Evolutionary conservation across 1,284 basidiomycete genomes (phyloP).

Genomic region (Irpex sp.): DNA sequence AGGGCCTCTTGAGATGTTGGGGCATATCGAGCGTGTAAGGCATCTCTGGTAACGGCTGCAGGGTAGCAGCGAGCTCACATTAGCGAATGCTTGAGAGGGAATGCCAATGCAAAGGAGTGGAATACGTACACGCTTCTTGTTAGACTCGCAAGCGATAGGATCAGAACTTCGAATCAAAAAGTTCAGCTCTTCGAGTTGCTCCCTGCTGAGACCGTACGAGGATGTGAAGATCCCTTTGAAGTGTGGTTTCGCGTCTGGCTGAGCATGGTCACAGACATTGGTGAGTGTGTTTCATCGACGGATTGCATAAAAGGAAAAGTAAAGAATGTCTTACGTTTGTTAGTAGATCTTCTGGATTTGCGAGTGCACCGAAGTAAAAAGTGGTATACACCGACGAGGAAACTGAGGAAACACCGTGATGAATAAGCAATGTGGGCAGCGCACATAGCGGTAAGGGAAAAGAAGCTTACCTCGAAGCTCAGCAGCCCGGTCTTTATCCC

Average conservation of each 20-base stretch:
- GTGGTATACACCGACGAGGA: conserved; percentile 69
- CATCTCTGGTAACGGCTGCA: conserved; percentile 22
- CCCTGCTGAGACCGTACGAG: conserved; percentile 66
- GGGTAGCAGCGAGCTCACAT: neutral
- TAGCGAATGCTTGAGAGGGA: no score
- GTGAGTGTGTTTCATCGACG: no score
- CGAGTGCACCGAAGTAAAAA: conserved; percentile 68
- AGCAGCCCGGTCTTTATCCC: conserved; percentile 73
- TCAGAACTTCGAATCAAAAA: conserved; percentile 52
- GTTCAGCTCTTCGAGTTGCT: conserved; percentile 65
- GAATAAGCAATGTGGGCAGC: neutral
- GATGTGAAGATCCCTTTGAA: conserved; percentile 69
- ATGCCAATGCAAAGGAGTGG: neutral
- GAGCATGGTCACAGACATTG: neutral
- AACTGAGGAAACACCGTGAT: conserved; percentile 36
- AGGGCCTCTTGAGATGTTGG: conserved; percentile 45
- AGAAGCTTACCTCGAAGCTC: conserved; percentile 59
- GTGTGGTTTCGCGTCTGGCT: conserved; percentile 45
- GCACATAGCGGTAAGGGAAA: no score
- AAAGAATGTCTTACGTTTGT: conserved; percentile 28
- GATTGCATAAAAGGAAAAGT: neutral
- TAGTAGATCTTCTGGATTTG: conserved; percentile 33
- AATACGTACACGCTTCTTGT: conserved; percentile 1
- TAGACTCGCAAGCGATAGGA: conserved; percentile 23
- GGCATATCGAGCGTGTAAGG: conserved; percentile 51